phyloP scores from a whole-genome alignment of 2,329 filamentous ascomycete species.

The Aspergillus pseudotamarii region DNA sequence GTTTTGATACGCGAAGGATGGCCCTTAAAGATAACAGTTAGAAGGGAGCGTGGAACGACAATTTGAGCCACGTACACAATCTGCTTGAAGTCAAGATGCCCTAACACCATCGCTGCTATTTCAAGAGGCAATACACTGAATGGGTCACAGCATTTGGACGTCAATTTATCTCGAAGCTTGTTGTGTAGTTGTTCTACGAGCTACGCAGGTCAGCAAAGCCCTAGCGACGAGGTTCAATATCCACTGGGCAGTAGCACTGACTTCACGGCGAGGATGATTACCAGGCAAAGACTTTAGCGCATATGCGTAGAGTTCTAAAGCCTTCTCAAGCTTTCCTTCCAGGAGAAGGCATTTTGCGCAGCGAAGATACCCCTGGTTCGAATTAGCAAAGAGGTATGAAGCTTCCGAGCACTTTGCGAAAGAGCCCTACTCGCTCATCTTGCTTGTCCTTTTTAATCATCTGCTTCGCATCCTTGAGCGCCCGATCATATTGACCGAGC shows the following conservation, averaged over 20 bases:
- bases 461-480: conserved; percentile 58
- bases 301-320: conserved; percentile 59
- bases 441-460: conserved; percentile 57
- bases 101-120: conserved; percentile 55
- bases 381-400: conserved; percentile 11
- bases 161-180: conserved; percentile 42
- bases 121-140: conserved; percentile 58
- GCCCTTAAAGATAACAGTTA: conserved; percentile 32
- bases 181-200: conserved; percentile 51
- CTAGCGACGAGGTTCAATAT: neutral
- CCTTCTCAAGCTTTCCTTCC: conserved; percentile 55
- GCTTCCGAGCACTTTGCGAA: neutral
- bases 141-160: conserved; percentile 47
- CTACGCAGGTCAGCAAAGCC: conserved; percentile 28
- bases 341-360: conserved; percentile 51
- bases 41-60: neutral
- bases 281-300: conserved; percentile 57
- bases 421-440: conserved; percentile 51
- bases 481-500: conserved; percentile 52
- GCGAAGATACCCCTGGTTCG: conserved; percentile 56
- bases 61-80: conserved; percentile 43
- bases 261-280: conserved; percentile 38
- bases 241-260: conserved; percentile 20
- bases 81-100: conserved; percentile 55
- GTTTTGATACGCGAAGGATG: conserved; percentile 57